These are phyloP conservation scores for Hypoxylon sp. DNA, from an alignment of 2,329 filamentous ascomycete genomes.

Conservation along the genomic window DNA sequence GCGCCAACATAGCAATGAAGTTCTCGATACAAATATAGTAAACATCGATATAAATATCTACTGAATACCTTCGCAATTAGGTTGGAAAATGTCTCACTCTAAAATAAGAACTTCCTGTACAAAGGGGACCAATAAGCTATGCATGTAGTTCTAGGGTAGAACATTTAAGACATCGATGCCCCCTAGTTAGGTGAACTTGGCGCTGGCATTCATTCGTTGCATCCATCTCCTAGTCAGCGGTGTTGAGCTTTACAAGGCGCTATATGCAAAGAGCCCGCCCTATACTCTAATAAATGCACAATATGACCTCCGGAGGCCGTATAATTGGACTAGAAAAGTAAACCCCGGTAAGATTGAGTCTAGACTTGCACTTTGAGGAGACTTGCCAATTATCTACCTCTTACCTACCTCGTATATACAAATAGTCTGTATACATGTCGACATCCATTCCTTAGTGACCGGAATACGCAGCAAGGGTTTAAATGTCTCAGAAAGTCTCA, in stretches of 20 bases:
- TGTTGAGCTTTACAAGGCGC: not conserved
- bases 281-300: not conserved
- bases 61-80: conserved; percentile 11
- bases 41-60: not conserved
- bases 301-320: not conserved
- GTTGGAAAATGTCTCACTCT: not conserved
- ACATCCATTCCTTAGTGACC: not conserved
- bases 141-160: not conserved
- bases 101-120: not conserved
- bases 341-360: not conserved
- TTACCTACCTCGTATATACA: too few relatives aligned
- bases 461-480: not conserved
- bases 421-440: not conserved
- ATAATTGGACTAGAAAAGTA: not conserved
- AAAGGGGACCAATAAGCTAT: not conserved
- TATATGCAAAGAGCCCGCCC: not conserved
- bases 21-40: not conserved
- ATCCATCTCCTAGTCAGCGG: not conserved
- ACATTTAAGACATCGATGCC: not conserved
- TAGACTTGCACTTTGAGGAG: not conserved
- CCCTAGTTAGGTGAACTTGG: not conserved
- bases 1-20: not conserved
- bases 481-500: not conserved
- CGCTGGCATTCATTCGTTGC: not conserved
- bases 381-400: not conserved